Percentiles rank a stretch among this genome's conserved stretches.
Conservation (phyloP, 306 rosid species). For the Prunus kanzakura region DNA sequence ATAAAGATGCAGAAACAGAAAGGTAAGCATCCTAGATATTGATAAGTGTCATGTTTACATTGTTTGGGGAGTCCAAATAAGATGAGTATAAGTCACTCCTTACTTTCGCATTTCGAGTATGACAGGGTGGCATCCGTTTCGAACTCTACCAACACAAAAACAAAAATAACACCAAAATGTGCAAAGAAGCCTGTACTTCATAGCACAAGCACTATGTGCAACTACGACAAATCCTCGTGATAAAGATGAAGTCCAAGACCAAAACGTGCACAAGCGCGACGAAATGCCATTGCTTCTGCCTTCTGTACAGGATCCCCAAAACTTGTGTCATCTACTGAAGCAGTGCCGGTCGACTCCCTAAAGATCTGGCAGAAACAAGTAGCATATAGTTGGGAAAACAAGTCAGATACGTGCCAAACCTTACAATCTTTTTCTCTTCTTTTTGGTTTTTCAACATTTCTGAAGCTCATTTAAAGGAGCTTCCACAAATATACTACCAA, state of each 20-base stretch:
- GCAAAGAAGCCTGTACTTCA: neutral
- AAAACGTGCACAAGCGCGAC: conserved; percentile 90
- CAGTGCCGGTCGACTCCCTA: conserved; percentile 84
- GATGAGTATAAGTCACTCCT: neutral
- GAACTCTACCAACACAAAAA: neutral
- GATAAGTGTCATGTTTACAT: no score
- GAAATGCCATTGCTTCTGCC: conserved; percentile 95
- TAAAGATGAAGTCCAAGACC: conserved; percentile 88
- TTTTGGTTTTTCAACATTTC: neutral
- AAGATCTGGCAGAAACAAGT: conserved; percentile 44
- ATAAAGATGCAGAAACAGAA: neutral
- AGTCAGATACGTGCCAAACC: conserved; percentile 1
- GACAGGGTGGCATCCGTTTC: neutral
- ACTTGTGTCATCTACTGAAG: conserved; percentile 56
- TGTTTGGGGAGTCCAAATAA: neutral
- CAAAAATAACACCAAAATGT: neutral
- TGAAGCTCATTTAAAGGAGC: neutral
- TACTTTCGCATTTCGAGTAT: neutral
- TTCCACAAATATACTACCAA: neutral
- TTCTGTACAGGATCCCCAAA: conserved; percentile 88
- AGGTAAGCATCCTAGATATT: no score
- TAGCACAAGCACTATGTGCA: conserved; percentile 3
- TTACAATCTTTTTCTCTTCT: neutral
- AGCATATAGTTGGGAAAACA: neutral
- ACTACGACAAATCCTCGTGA: conserved; percentile 58